These are phyloP conservation scores for Fonsecaea multimorphosa DNA, from an alignment of 2,329 filamentous ascomycete genomes.

Conservation along the genomic window DNA sequence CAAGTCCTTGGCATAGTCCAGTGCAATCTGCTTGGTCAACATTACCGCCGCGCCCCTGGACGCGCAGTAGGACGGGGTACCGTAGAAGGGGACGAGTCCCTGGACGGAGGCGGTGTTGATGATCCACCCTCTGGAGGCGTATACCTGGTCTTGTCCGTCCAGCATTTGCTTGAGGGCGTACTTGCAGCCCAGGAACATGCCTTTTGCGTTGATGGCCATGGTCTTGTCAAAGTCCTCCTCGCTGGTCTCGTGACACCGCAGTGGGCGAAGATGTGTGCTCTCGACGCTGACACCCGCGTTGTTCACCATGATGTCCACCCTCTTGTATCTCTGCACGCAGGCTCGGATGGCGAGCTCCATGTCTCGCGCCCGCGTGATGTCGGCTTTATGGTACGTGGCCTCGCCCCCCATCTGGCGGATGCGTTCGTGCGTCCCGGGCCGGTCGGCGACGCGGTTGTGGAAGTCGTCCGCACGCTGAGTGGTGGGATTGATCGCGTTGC, in stretches of 20 bases:
- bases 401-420: slow-evolving; percentile 33
- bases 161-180: slow-evolving; percentile 67
- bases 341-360: slow-evolving; percentile 33
- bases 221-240: slow-evolving; percentile 94
- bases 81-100: slow-evolving; percentile 30
- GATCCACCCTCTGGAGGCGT: slow-evolving; percentile 53
- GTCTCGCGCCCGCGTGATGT: slow-evolving; percentile 31
- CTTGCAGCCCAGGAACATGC: slow-evolving; percentile 93
- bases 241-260: slow-evolving; percentile 34
- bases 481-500: slow-evolving; percentile 25
- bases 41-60: slow-evolving; percentile 56
- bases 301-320: slow-evolving; percentile 92
- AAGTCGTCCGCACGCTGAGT: slow-evolving; percentile 26
- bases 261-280: slow-evolving; percentile 25
- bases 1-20: slow-evolving; percentile 51
- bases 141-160: slow-evolving; percentile 27
- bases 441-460: slow-evolving; percentile 23
- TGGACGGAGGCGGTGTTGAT: slow-evolving; percentile 37
- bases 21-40: slow-evolving; percentile 54
- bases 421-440: slow-evolving; percentile 35
- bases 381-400: slow-evolving; percentile 30
- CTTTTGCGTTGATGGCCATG: slow-evolving; percentile 93
- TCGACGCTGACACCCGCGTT: slow-evolving; percentile 76
- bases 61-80: slow-evolving; percentile 48
- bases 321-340: slow-evolving; percentile 32